Percentiles rank a stretch among this genome's conserved stretches.
Evolutionary conservation across 176 grass and related monocot genomes (phyloP).

Genomic region (Carex cristatella): DNA sequence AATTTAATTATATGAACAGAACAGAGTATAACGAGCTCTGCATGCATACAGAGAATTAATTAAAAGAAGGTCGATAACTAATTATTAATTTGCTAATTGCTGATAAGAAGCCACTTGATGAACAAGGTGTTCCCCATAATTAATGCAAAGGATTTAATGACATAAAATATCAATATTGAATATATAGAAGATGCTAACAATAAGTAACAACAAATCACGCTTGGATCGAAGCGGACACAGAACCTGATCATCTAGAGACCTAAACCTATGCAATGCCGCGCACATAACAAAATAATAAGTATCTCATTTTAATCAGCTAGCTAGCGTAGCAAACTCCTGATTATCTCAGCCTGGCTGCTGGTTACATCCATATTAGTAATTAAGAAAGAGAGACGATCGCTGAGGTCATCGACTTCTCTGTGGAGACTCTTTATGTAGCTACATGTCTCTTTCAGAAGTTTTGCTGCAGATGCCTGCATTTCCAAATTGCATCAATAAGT

Average conservation of each 20-base stretch:
- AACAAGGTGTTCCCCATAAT: neutral
- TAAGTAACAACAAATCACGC: neutral
- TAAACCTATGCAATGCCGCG: constrained; percentile 9
- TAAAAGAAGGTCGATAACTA: neutral
- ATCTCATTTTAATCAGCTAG: neutral
- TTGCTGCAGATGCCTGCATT: constrained; percentile 41
- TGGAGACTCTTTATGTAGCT: constrained; percentile 61
- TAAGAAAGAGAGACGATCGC: constrained; percentile 47
- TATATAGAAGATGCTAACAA: neutral
- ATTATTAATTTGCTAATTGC: neutral
- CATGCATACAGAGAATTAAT: neutral
- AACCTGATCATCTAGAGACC: constrained; percentile 23
- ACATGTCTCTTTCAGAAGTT: constrained; percentile 59
- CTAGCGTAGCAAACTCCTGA: constrained; percentile 36
- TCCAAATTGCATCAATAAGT: neutral
- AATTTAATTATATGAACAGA: neutral
- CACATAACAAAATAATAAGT: neutral
- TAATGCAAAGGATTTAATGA: neutral
- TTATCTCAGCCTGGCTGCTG: constrained; percentile 42
- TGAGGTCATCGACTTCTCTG: constrained; percentile 51
- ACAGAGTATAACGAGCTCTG: neutral
- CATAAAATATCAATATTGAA: neutral
- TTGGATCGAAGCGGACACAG: neutral
- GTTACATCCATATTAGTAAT: constrained; percentile 38
- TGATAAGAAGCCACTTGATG: neutral